phyloP scores from a whole-genome alignment of 2,329 filamentous ascomycete species.

The Colletotrichum zoysiae region DNA sequence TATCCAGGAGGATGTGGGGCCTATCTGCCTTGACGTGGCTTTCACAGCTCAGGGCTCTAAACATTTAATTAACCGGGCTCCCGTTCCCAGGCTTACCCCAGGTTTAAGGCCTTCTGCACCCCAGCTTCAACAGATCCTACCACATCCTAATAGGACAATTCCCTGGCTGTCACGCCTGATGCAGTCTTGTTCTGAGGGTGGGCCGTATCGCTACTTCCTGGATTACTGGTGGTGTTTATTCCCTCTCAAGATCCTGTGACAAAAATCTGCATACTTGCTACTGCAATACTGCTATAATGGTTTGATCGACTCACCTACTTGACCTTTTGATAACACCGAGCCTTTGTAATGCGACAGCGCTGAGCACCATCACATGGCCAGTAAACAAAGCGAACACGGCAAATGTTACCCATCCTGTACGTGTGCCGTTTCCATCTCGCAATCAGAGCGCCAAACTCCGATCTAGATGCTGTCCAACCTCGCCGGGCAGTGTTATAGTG shows the following conservation, averaged over 20 bases:
- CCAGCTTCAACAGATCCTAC: no score
- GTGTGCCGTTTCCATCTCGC: not conserved
- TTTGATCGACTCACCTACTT: not conserved
- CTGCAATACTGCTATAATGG: not conserved
- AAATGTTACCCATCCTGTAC: not conserved
- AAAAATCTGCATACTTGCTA: not conserved
- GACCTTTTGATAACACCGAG: not conserved
- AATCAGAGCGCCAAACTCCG: slow-evolving; percentile 35
- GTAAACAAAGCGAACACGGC: slow-evolving; percentile 3
- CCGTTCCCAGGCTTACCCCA: no score
- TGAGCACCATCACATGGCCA: not conserved
- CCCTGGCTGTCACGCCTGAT: not conserved
- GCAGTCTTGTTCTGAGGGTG: not conserved
- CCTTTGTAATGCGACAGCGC: not conserved
- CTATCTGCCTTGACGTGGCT: not conserved
- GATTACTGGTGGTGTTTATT: not conserved
- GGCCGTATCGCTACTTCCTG: not conserved
- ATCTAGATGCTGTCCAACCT: slow-evolving; percentile 13
- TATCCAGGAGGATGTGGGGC: not conserved
- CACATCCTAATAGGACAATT: no score
- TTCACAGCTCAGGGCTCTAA: not conserved
- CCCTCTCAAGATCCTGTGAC: not conserved
- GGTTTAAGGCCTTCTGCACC: no score
- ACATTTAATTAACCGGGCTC: no score
- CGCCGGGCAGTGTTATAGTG: not conserved